Conservation (phyloP, 2,329 filamentous ascomycete genomes). For the Botrytis deweyae region DNA sequence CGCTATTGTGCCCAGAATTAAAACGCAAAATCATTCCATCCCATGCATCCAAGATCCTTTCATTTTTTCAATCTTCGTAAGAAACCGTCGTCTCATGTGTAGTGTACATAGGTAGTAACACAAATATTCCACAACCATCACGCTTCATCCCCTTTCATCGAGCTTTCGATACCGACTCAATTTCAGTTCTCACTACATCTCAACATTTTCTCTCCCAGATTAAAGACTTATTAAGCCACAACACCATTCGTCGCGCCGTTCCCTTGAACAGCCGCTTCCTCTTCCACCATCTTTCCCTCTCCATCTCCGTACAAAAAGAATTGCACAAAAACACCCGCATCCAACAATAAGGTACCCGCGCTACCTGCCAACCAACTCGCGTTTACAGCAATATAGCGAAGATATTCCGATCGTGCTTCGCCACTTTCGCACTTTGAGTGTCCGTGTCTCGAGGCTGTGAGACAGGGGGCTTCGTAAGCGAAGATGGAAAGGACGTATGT, state of each 20-base stretch:
- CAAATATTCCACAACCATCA: neutral
- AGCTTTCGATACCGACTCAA: neutral
- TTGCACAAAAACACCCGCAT: constrained; percentile 84
- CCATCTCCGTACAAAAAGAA: constrained; percentile 76
- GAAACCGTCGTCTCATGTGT: neutral
- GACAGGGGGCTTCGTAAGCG: constrained; percentile 77
- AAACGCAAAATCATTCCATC: neutral
- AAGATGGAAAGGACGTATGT: constrained; percentile 92
- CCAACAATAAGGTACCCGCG: constrained; percentile 80
- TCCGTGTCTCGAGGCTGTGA: constrained; percentile 49
- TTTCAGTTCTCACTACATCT: neutral
- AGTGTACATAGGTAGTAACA: neutral
- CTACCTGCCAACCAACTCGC: constrained; percentile 88
- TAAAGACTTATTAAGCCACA: neutral
- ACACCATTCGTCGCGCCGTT: constrained; percentile 1
- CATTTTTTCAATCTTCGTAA: too few species aligned
- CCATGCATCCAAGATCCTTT: neutral
- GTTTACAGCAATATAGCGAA: constrained; percentile 83
- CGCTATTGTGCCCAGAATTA: neutral
- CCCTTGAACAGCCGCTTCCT: constrained; percentile 11
- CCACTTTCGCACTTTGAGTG: constrained; percentile 61
- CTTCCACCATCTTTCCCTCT: constrained; percentile 6
- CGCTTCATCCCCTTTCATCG: neutral
- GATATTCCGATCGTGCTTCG: constrained; percentile 55
- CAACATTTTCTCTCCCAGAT: neutral